A percentile compares a stretch with the other conserved stretches of the same genome.
Conservation (phyloP, 257 asterid species). For the Cinchona pubescens region DNA sequence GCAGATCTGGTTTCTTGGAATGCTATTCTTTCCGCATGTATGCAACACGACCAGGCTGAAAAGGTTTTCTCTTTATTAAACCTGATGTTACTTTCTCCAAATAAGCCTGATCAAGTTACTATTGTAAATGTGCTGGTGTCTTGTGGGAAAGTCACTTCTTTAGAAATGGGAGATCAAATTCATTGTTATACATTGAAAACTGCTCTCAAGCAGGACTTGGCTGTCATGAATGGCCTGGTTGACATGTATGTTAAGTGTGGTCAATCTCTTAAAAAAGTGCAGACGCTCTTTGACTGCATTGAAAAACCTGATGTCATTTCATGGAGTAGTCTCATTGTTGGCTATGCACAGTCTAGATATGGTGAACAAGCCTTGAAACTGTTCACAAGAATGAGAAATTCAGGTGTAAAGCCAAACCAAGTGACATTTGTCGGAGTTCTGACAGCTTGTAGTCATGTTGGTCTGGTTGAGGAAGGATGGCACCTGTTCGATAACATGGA, state of each 20-base stretch:
- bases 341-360: slow-evolving; percentile 64
- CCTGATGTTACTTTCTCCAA: slow-evolving; percentile 42
- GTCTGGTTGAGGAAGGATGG: slow-evolving; percentile 75
- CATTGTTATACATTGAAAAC: slow-evolving; percentile 38
- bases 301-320: slow-evolving; percentile 47
- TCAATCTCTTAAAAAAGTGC: slow-evolving; percentile 45
- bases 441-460: slow-evolving; percentile 79
- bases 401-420: slow-evolving; percentile 55
- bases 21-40: slow-evolving; percentile 49
- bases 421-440: slow-evolving; percentile 71
- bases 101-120: slow-evolving; percentile 54
- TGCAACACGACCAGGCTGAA: slow-evolving; percentile 42
- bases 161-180: slow-evolving; percentile 55
- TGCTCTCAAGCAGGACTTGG: slow-evolving; percentile 43
- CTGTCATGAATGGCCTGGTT: slow-evolving; percentile 52
- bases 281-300: slow-evolving; percentile 49
- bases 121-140: slow-evolving; percentile 47
- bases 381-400: slow-evolving; percentile 48
- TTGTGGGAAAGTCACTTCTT: slow-evolving; percentile 52
- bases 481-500: slow-evolving; percentile 52
- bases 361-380: slow-evolving; percentile 59
- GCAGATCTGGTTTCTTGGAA: slow-evolving; percentile 85
- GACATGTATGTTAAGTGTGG: slow-evolving; percentile 82
- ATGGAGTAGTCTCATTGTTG: slow-evolving; percentile 71
- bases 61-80: slow-evolving; percentile 52